Percentiles rank a stretch among this genome's conserved stretches.
phyloP scores from a whole-genome alignment of 257 asterid species.

The Solanum pennellii region DNA sequence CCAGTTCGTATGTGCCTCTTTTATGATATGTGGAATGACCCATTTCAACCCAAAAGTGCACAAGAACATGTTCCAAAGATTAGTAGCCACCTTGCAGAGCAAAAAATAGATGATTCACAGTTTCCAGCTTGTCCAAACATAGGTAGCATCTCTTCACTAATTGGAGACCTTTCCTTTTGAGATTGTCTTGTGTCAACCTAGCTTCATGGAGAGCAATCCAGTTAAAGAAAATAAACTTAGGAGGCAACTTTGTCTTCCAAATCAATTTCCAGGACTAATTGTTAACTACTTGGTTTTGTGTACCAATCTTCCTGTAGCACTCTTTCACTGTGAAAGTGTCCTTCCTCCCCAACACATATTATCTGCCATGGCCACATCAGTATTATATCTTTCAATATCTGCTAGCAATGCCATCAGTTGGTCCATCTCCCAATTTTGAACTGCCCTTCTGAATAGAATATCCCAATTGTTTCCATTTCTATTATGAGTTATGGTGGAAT shows the following conservation, averaged over 20 bases:
- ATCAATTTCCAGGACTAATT: background rate
- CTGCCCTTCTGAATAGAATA: background rate
- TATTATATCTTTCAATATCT: background rate
- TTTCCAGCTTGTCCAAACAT: background rate
- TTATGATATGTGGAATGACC: background rate
- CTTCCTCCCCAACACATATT: background rate
- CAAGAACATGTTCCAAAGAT: background rate
- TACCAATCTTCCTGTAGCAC: background rate
- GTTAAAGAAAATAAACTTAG: background rate
- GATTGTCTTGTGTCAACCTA: background rate
- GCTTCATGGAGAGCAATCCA: background rate
- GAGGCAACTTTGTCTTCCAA: background rate
- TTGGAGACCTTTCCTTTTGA: background rate
- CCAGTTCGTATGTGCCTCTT: background rate
- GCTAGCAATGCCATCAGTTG: background rate
- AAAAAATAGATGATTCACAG: background rate
- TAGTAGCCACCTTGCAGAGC: background rate
- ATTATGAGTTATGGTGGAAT: background rate
- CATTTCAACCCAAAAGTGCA: background rate
- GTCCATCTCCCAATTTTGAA: background rate
- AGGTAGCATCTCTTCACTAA: background rate
- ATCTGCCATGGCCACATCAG: background rate
- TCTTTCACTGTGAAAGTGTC: background rate
- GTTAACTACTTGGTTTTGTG: background rate
- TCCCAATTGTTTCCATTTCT: background rate